phyloP scores from a whole-genome alignment of 2,329 filamentous ascomycete species.

The Aspergillus calidoustus region DNA sequence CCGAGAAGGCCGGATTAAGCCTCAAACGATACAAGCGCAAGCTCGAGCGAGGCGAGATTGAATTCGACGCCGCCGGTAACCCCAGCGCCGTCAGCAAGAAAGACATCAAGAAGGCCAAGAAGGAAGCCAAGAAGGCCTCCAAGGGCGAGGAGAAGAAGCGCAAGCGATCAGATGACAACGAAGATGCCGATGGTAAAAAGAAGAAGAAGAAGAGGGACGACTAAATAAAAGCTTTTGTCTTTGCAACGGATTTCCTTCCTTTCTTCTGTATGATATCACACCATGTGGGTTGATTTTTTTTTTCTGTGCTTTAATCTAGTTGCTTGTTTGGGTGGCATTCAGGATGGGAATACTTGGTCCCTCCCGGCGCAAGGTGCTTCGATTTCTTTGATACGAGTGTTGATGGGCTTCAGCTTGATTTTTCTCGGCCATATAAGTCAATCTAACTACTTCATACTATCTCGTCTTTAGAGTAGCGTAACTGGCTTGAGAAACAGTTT shows the following conservation, averaged over 20 bases:
- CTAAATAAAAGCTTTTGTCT: slow-evolving; percentile 50
- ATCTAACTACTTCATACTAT: slow-evolving; percentile 2
- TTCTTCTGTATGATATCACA: slow-evolving; percentile 51
- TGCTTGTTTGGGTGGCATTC: slow-evolving; percentile 41
- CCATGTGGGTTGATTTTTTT: slow-evolving; percentile 35
- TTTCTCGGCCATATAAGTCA: background rate
- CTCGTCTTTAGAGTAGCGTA: background rate
- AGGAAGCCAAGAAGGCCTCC: slow-evolving; percentile 62
- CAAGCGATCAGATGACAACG: slow-evolving; percentile 62
- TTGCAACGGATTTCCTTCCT: slow-evolving; percentile 29
- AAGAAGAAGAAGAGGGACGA: slow-evolving; percentile 58
- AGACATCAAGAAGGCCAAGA: slow-evolving; percentile 73
- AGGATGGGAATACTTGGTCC: slow-evolving; percentile 32
- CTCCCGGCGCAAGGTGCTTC: slow-evolving; percentile 39
- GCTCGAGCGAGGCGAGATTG: slow-evolving; percentile 75
- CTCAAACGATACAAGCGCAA: slow-evolving; percentile 79
- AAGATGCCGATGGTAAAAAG: slow-evolving; percentile 57
- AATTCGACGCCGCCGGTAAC: slow-evolving; percentile 67
- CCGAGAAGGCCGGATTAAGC: slow-evolving; percentile 70
- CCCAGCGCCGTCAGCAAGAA: slow-evolving; percentile 74
- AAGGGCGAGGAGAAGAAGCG: slow-evolving; percentile 71
- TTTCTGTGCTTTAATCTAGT: slow-evolving; percentile 35
- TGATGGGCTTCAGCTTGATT: slow-evolving; percentile 8
- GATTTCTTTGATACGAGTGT: slow-evolving; percentile 29
- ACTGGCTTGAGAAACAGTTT: background rate